Base-by-base conservation (phyloP, 768 basidiomycete species). In the Amanita fuliginea region DNA sequence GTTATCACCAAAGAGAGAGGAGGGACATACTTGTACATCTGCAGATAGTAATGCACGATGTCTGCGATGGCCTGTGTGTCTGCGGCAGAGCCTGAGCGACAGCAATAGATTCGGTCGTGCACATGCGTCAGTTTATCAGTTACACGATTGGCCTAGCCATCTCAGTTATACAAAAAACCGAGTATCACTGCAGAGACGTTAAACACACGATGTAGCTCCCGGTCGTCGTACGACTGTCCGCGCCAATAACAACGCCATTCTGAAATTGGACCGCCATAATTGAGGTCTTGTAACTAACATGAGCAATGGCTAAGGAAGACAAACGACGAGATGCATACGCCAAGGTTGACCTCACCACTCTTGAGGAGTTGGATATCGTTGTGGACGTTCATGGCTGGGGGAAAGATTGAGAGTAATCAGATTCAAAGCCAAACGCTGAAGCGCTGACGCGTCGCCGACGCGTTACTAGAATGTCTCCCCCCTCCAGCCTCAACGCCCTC, bases 231-330 rank as follows among this genome's bases (percentile, higher is more conserved):
- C 95, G 79, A 76, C 86, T 88, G 71, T 99, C 96, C 56, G 96
- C 96, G 37, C 96, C 96, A 53, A 98, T 81, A 57, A 99, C 83
- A 52, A 99, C 96, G 34, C 96, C 96, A 26, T 81, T 82, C 30
- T 90, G 74, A 71, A 99, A 99, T 60, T 93, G 90, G 54, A 98
- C 94, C 47, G 96, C 95, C 94, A 97, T 97, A 65, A 99, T 98
- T 37, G 95, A 97, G 49, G 95, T 99, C 91, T 97, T 4, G 51
- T n/a, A 43, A 34, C 51, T 49, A 42, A 26, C 30, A 24, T 28
- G 30, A 45, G 24, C 41, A 36, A 44, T 35, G 13, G 21, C 53
- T 49, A 26, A 37, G 32, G n/a, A 33, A 24, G 19, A 51, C 44
- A 37, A 22, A 28, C 49, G 16, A 33, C 58, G 10, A 33, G 13